Percentiles rank a stretch among this genome's conserved stretches.
phyloP scores from a whole-genome alignment of 2,329 filamentous ascomycete species.

The Colletotrichum paranaense region DNA sequence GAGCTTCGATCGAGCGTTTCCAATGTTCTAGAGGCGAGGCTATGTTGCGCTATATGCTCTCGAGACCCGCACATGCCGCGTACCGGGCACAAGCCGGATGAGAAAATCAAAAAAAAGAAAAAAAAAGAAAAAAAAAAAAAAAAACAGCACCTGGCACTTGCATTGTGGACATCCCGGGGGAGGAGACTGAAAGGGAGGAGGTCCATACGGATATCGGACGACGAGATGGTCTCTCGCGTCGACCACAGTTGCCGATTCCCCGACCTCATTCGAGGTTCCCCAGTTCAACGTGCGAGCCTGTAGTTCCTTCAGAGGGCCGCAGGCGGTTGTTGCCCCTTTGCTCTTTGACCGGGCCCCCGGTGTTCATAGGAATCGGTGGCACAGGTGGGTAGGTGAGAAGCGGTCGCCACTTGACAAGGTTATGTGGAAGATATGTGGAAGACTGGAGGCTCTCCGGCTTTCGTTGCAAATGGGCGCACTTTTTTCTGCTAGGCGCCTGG shows the following conservation, averaged over 20 bases:
- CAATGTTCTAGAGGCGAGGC: conserved; percentile 18
- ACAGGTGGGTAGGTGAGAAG: neutral
- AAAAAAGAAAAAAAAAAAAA: too few relatives aligned
- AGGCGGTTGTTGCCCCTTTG: neutral
- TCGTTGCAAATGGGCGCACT: neutral
- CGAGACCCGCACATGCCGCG: conserved; percentile 3
- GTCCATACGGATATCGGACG: neutral
- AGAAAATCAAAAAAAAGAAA: too few relatives aligned
- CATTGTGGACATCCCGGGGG: neutral
- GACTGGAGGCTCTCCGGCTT: neutral
- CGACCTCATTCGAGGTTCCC: neutral
- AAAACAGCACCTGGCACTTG: neutral
- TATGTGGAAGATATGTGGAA: conserved; percentile 23
- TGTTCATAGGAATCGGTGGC: neutral
- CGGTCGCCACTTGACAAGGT: conserved; percentile 15
- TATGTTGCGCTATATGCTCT: neutral
- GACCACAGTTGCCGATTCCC: conserved; percentile 1
- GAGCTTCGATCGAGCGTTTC: neutral
- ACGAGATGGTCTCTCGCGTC: neutral
- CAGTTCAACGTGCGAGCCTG: neutral
- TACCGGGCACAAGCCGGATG: neutral
- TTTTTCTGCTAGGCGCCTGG: neutral
- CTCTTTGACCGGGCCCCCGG: neutral
- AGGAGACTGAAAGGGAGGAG: neutral
- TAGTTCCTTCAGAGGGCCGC: neutral